Percentiles rank a stretch among this genome's conserved stretches.
These are phyloP conservation scores for Acrocalymma vagum DNA, from an alignment of 2,329 filamentous ascomycete species.

Conservation along the genomic window DNA sequence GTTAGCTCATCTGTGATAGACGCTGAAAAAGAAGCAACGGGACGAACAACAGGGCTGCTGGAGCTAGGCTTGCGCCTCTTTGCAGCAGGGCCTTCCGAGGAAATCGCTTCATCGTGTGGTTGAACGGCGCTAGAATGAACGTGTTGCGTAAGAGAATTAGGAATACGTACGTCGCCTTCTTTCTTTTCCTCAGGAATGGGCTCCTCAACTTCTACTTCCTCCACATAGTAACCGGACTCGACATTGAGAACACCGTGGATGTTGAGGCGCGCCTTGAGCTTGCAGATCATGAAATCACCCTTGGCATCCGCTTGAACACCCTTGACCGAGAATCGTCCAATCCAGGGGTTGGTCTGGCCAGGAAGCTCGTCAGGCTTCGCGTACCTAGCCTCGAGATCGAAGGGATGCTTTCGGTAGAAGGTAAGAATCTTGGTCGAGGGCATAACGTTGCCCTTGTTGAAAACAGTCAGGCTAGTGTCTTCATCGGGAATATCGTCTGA, in stretches of 20 bases:
- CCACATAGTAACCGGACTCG: constrained; percentile 96
- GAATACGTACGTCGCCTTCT: constrained; percentile 75
- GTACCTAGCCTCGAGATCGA: constrained; percentile 95
- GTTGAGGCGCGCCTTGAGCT: constrained; percentile 97
- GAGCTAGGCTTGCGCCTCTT: constrained; percentile 41
- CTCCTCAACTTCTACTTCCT: constrained; percentile 97
- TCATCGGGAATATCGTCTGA: constrained; percentile 97
- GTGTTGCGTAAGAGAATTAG: constrained; percentile 28
- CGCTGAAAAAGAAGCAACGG: constrained; percentile 33
- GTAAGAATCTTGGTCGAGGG: constrained; percentile 99
- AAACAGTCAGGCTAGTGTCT: constrained; percentile 95
- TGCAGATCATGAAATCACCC: constrained; percentile 99
- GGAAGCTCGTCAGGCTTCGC: constrained; percentile 86
- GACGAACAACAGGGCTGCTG: constrained; percentile 34
- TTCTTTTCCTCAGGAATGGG: constrained; percentile 74
- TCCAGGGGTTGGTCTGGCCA: constrained; percentile 92
- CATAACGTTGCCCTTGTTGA: constrained; percentile 96
- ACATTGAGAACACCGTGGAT: constrained; percentile 96
- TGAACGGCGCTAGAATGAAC: constrained; percentile 29
- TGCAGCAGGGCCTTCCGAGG: too few relatives aligned
- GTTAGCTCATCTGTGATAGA: constrained; percentile 36
- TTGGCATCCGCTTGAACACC: constrained; percentile 92
- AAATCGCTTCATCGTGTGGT: constrained; percentile 28
- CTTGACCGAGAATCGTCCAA: constrained; percentile 97
- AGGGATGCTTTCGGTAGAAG: constrained; percentile 98